phyloP scores from a whole-genome alignment of 2,329 filamentous ascomycete genomes.

The Exophiala mesophila region DNA sequence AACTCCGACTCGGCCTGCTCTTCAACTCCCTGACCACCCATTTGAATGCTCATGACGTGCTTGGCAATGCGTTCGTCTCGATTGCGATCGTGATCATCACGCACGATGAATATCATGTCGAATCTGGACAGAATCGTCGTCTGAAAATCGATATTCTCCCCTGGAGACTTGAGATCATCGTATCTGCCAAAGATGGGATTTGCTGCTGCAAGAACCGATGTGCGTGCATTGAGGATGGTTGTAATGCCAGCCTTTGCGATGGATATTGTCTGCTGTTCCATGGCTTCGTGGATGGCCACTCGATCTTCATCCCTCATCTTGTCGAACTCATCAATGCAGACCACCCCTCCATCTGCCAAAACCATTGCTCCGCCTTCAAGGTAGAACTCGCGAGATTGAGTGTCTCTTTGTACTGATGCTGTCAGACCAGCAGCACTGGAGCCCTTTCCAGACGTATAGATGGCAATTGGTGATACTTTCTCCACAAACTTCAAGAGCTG shows the following conservation, averaged over 20 bases:
- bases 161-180: conserved; percentile 94
- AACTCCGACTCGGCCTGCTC: conserved; percentile 84
- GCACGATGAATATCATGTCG: conserved; percentile 99
- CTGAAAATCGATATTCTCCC: conserved; percentile 99
- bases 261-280: conserved; percentile 99
- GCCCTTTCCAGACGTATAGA: conserved; percentile 97
- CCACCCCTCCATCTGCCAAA: conserved; percentile 89
- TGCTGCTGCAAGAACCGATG: conserved; percentile 88
- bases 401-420: conserved; percentile 90
- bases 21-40: conserved; percentile 78
- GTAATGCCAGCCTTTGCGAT: conserved; percentile 97
- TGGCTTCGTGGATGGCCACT: conserved; percentile 97
- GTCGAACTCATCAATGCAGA: conserved; percentile 99
- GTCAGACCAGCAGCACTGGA: conserved; percentile 97
- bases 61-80: conserved; percentile 91
- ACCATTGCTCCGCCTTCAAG: conserved; percentile 98
- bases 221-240: conserved; percentile 92
- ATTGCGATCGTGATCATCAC: conserved; percentile 83
- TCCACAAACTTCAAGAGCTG: conserved; percentile 97
- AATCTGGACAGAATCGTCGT: conserved; percentile 97
- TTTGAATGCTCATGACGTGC: conserved; percentile 96
- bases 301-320: conserved; percentile 99
- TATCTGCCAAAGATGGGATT: conserved; percentile 98
- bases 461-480: conserved; percentile 91
- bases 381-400: conserved; percentile 90